Conservation (phyloP, 208 protist genomes). For the Trypanosoma melophagium region DNA sequence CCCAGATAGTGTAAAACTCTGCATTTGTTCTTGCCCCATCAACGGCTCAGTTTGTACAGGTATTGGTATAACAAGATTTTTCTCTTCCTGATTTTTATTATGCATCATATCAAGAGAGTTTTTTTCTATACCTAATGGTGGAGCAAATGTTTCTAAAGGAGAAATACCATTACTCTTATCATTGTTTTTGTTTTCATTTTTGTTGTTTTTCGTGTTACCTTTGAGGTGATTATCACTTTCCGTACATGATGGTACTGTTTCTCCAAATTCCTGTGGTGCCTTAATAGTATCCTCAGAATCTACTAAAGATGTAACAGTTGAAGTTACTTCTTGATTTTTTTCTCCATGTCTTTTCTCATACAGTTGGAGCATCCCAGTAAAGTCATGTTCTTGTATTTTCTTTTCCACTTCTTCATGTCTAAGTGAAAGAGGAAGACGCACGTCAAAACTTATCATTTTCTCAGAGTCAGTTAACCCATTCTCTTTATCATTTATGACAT, state of each 20-base stretch:
- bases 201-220: neutral
- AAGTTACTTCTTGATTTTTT: neutral
- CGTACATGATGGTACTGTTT: neutral
- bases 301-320: neutral
- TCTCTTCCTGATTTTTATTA: conserved; percentile 3
- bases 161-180: neutral
- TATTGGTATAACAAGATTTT: neutral
- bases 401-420: conserved; percentile 1
- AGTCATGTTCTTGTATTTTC: conserved; percentile 24
- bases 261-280: conserved; percentile 1
- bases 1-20: neutral
- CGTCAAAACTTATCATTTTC: conserved; percentile 17
- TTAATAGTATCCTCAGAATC: neutral
- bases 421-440: conserved; percentile 24
- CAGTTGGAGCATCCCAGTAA: conserved; percentile 15
- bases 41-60: neutral
- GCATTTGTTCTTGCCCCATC: neutral
- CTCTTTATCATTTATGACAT: neutral
- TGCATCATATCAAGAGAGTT: neutral
- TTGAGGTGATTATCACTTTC: neutral
- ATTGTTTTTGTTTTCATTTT: neutral
- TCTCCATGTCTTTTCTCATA: conserved; percentile 16
- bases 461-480: neutral
- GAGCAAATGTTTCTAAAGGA: neutral
- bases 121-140: neutral